These are phyloP conservation scores for Wallacemonas sp. DNA, from an alignment of 208 protist species.

Conservation along the genomic window DNA sequence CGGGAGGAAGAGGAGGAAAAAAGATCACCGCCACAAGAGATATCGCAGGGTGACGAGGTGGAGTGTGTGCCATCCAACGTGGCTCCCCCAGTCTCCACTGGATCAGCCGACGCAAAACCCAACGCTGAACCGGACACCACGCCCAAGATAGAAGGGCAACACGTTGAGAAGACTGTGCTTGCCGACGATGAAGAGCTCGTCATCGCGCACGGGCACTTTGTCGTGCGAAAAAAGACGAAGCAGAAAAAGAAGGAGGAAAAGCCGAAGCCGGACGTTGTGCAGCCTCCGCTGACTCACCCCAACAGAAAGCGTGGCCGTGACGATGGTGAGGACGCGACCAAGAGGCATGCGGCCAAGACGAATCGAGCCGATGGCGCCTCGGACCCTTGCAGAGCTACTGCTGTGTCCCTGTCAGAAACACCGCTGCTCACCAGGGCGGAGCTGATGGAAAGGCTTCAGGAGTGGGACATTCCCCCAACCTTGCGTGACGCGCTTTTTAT, in stretches of 20 bases:
- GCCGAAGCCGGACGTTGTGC: conserved; percentile 3
- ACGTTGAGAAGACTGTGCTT: conserved; percentile 15
- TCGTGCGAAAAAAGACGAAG: conserved; percentile 20
- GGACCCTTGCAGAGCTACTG: neutral
- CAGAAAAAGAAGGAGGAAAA: conserved; percentile 14
- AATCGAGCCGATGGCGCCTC: neutral
- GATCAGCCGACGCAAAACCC: no score
- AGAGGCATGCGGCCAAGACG: neutral
- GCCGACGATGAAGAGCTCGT: conserved; percentile 40
- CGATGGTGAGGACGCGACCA: neutral
- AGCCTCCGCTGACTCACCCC: neutral
- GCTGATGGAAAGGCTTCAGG: conserved; percentile 26
- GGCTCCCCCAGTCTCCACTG: no score
- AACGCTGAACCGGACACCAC: no score
- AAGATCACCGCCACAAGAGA: conserved; percentile 3
- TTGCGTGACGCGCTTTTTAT: conserved; percentile 43
- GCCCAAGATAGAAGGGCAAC: neutral
- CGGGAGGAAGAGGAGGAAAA: neutral
- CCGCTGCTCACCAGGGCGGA: conserved; percentile 36
- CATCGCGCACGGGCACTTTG: conserved; percentile 28
- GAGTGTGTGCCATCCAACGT: no score
- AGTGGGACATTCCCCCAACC: conserved; percentile 26
- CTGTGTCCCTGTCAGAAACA: conserved; percentile 19
- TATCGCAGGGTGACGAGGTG: conserved; percentile 8
- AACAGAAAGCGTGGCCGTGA: conserved; percentile 3